Conservation (phyloP, 2,329 filamentous ascomycete species). For the Neofusicoccum kwambonambiense region DNA sequence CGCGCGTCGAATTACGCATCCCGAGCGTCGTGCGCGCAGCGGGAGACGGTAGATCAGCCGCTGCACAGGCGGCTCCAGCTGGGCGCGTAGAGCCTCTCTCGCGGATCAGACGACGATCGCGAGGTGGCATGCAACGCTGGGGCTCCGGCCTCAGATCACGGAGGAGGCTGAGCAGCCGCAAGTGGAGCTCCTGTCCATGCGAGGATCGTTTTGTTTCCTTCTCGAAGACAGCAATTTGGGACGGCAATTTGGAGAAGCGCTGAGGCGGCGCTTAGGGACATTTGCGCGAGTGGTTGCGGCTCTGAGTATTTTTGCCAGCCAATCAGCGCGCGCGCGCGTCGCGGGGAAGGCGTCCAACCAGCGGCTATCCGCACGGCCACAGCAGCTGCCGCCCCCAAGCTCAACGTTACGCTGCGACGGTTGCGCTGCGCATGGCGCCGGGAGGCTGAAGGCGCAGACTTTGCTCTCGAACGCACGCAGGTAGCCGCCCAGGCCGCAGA, state of each 20-base stretch:
- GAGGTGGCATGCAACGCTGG: conserved; percentile 3
- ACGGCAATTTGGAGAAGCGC: neutral
- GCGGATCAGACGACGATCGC: conserved; percentile 12
- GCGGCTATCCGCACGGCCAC: conserved; percentile 2
- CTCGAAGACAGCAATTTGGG: neutral
- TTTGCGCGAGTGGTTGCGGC: neutral
- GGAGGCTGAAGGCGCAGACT: neutral
- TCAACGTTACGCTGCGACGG: neutral
- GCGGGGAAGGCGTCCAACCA: conserved; percentile 11
- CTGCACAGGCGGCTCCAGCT: conserved; percentile 12
- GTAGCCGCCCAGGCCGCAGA: neutral
- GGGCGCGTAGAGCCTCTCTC: conserved; percentile 5
- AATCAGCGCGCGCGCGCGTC: neutral
- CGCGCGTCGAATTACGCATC: conserved; percentile 8
- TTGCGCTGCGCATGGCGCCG: neutral
- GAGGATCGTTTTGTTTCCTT: conserved; percentile 7
- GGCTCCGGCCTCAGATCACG: conserved; percentile 2
- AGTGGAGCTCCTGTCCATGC: conserved; percentile 1
- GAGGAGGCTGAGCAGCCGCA: conserved; percentile 13
- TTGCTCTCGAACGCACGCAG: neutral
- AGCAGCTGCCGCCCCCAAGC: neutral
- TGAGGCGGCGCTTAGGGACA: conserved; percentile 11
- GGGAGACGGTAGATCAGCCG: conserved; percentile 11
- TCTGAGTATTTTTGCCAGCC: conserved; percentile 12
- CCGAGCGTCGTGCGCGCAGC: neutral